phyloP scores from a whole-genome alignment of 2,329 filamentous ascomycete species.

The Aspergillus sp. region DNA sequence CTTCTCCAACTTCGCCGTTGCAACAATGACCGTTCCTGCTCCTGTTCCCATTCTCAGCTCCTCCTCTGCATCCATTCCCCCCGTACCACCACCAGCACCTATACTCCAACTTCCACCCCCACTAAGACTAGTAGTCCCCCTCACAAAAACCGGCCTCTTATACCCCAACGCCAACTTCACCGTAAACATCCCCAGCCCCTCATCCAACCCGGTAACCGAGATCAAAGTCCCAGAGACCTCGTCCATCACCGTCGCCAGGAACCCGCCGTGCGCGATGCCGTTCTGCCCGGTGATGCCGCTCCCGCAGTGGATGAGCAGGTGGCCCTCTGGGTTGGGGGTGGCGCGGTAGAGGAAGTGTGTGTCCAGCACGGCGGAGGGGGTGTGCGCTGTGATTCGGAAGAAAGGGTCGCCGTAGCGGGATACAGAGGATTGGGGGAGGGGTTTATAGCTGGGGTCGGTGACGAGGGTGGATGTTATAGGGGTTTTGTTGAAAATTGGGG shows the following conservation, averaged over 20 bases:
- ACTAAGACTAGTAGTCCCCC: background rate
- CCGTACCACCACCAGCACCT: no score
- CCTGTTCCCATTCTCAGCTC: background rate
- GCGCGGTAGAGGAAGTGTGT: background rate
- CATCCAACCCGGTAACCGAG: background rate
- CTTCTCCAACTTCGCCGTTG: constrained; percentile 2
- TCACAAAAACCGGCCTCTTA: constrained; percentile 3
- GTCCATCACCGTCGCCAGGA: constrained; percentile 12
- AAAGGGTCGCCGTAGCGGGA: background rate
- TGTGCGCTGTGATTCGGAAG: background rate
- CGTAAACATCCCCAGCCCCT: constrained; percentile 9
- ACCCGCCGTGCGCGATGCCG: constrained; percentile 11
- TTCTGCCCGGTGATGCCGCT: background rate
- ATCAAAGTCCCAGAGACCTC: constrained; percentile 6
- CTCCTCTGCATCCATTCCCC: no score
- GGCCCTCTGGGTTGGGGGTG: background rate
- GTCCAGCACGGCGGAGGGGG: background rate
- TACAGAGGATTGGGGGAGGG: background rate
- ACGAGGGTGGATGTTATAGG: background rate
- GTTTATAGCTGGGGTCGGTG: background rate
- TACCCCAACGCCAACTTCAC: constrained; percentile 1
- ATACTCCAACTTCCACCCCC: background rate
- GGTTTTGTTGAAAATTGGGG: background rate
- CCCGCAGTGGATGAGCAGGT: constrained; percentile 9
- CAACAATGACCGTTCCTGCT: constrained; percentile 2